Evolutionary conservation across 2,329 filamentous ascomycete species (phyloP), one percentile per base, ranked within the genome.

Genomic region (Aspergillus glaucus): DNA sequence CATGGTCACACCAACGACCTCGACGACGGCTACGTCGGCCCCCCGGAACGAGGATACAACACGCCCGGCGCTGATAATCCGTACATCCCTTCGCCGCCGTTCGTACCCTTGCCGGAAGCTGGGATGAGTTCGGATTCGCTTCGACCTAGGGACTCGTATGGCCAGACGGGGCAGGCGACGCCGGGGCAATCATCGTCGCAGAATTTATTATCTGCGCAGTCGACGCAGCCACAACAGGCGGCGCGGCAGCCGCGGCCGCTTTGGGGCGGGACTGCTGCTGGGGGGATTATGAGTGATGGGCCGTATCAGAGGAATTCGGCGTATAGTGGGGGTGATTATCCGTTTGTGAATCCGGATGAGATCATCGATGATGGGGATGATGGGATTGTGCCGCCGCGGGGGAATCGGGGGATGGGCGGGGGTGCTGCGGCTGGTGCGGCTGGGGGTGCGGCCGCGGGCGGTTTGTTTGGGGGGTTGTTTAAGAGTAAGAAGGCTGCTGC

Each of bases 321-420:
- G 9, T 68, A 76, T 69, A 76, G 77, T 50, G 69, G 76, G 21
- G 66, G 72, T 7, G 79, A 79, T 45, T 55, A 62, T 36, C 72
- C 80, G 1, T 63, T 67, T 45, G 78, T 93, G 50, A 84, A 95
- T 63, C 89, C 90, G 2, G 82, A 87, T 60, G 83, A 85, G 12
- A 91, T 95, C 55, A 80, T 80, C 19, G 91, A 95, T 64, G 91
- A 96, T 62, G 89, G 88, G 24, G 91, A 95, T 61, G 91, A 95
- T 64, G 89, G 86, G 1, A 77, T 93, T 45, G 76, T 84, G 79
- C 57, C 71, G 65, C 43, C 63, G 60, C 69, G 65, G 59, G 19
- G 17, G 9, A 73, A 44, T 2, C 51, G 46, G 45, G 51, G 48
- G 14, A 39, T 15, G 21, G 53, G 37, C 44, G 42, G 21, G 39